phyloP scores from a whole-genome alignment of 2,329 filamentous ascomycete genomes.

The Neurospora sp. region DNA sequence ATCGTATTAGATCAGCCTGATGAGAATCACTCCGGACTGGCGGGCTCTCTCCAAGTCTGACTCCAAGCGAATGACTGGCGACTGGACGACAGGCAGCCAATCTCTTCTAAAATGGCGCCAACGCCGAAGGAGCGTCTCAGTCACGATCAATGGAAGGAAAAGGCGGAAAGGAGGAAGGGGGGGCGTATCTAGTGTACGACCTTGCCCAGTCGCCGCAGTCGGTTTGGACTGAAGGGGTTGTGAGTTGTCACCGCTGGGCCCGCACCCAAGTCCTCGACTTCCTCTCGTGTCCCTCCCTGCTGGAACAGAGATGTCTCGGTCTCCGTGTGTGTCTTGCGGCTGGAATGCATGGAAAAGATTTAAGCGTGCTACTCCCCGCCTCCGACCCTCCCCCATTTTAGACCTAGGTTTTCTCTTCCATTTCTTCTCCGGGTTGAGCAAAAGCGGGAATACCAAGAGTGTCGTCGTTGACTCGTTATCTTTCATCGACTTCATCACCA shows the following conservation, averaged over 20 bases:
- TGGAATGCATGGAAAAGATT: background rate
- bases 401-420: background rate
- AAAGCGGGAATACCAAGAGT: background rate
- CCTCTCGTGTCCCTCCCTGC: background rate
- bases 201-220: background rate
- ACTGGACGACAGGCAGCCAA: background rate
- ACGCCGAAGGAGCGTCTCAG: background rate
- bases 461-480: background rate
- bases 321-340: background rate
- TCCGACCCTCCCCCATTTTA: background rate
- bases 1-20: slow-evolving; percentile 3
- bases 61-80: slow-evolving; percentile 3
- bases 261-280: background rate
- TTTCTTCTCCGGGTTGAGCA: background rate
- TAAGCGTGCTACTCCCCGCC: background rate
- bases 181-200: background rate
- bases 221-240: background rate
- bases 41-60: slow-evolving; percentile 16
- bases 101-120: background rate
- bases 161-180: background rate
- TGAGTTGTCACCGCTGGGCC: background rate
- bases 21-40: background rate
- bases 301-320: background rate
- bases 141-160: background rate
- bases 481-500: background rate